Percentiles rank a stretch among this genome's conserved stretches.
Conservation (phyloP, 768 basidiomycete genomes). For the Amanita subjunquillea region DNA sequence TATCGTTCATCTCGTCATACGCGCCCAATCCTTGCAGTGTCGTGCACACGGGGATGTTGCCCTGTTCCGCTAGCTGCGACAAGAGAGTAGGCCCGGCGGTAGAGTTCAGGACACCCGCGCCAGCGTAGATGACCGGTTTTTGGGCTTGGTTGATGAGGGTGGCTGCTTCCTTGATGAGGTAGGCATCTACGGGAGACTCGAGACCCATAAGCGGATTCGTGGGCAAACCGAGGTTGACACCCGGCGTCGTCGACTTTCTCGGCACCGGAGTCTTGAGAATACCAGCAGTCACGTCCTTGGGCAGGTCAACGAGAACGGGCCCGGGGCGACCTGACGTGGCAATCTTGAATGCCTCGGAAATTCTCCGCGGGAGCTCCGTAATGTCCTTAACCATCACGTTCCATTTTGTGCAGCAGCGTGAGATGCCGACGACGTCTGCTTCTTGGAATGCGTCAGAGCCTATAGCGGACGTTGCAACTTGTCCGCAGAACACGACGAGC, state of each 20-base stretch:
- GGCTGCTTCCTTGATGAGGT: slow-evolving; percentile 75
- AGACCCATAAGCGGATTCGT: slow-evolving; percentile 56
- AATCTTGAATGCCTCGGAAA: slow-evolving; percentile 99
- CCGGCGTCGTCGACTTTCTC: slow-evolving; percentile 79
- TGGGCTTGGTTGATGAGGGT: slow-evolving; percentile 86
- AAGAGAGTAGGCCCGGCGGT: slow-evolving; percentile 78
- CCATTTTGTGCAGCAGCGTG: slow-evolving; percentile 97
- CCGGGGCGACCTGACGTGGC: slow-evolving; percentile 95
- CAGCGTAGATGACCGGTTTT: slow-evolving; percentile 87
- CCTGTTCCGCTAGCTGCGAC: slow-evolving; percentile 63
- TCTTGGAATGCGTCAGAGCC: slow-evolving; percentile 99
- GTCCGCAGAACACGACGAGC: slow-evolving; percentile 90
- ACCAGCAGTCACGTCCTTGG: slow-evolving; percentile 96
- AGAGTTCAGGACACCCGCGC: slow-evolving; percentile 80
- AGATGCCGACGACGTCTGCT: slow-evolving; percentile 94
- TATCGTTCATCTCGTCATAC: slow-evolving; percentile 84
- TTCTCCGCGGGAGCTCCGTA: slow-evolving; percentile 84
- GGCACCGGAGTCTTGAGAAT: slow-evolving; percentile 81
- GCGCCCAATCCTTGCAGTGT: slow-evolving; percentile 94
- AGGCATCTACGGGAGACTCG: slow-evolving; percentile 49
- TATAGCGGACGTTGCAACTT: slow-evolving; percentile 98
- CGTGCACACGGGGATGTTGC: slow-evolving; percentile 95
- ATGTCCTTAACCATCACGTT: slow-evolving; percentile 99
- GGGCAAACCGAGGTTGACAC: slow-evolving; percentile 62
- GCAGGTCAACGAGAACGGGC: slow-evolving; percentile 94